A percentile compares a stretch with the other conserved stretches of the same genome.
Evolutionary conservation across 371 early-diverging fungal species (phyloP).

Genomic region (Syncephalastrum racemosum): DNA sequence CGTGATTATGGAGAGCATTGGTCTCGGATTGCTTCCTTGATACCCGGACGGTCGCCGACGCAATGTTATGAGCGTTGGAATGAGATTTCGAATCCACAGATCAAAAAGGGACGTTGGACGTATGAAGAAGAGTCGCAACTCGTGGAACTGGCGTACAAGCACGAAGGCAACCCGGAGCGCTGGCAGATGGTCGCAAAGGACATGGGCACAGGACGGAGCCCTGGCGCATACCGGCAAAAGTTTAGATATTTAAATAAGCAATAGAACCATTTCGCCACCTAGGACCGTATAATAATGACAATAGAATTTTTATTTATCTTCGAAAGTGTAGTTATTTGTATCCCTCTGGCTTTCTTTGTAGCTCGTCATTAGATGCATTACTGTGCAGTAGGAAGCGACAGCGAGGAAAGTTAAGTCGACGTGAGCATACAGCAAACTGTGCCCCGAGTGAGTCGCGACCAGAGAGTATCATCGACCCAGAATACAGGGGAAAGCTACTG

Average conservation of each 20-base stretch:
- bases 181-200: slow-evolving; percentile 30
- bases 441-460: too few species aligned
- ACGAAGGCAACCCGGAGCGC: not conserved
- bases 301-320: too few species aligned
- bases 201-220: slow-evolving; percentile 27
- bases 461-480: too few species aligned
- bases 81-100: slow-evolving; percentile 6
- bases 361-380: too few species aligned
- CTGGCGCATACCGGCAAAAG: slow-evolving; percentile 21
- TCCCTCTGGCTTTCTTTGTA: too few species aligned
- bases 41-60: slow-evolving; percentile 21
- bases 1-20: slow-evolving; percentile 17
- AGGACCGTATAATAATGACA: too few species aligned
- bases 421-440: too few species aligned
- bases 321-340: too few species aligned
- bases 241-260: slow-evolving; percentile 17
- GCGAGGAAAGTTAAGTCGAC: too few species aligned
- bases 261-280: too few species aligned
- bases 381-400: too few species aligned
- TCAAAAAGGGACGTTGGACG: slow-evolving; percentile 27
- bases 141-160: slow-evolving; percentile 24
- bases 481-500: too few species aligned
- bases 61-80: slow-evolving; percentile 32
- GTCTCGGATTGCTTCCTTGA: slow-evolving; percentile 25
- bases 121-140: slow-evolving; percentile 33